Conservation (phyloP, 1,284 basidiomycete genomes). For the Malassezia brasiliensis region DNA sequence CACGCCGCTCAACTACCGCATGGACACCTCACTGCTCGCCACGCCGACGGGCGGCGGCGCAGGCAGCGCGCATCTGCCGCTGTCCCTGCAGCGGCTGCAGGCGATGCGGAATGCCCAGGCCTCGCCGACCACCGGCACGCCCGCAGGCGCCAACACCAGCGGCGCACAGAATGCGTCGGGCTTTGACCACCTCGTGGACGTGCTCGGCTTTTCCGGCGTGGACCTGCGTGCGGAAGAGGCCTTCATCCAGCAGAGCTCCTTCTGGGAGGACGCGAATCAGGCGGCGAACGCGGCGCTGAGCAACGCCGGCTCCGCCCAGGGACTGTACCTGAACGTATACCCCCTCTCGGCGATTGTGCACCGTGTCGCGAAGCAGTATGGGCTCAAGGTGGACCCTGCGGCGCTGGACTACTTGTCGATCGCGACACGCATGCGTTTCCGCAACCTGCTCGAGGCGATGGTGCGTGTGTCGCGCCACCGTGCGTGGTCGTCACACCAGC, state of each 20-base stretch:
- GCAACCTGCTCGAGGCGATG: constrained; percentile 43
- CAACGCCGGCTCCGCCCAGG: constrained; percentile 22
- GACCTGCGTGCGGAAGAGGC: constrained; percentile 41
- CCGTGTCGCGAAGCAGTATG: constrained; percentile 26
- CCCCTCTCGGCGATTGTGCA: constrained; percentile 38
- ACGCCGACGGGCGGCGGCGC: constrained; percentile 8
- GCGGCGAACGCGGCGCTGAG: constrained; percentile 14
- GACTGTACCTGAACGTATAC: constrained; percentile 37
- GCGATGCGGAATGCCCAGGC: constrained; percentile 12
- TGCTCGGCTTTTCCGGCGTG: constrained; percentile 39
- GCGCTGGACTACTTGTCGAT: constrained; percentile 43
- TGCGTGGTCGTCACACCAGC: constrained; percentile 39
- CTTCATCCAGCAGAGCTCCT: constrained; percentile 26
- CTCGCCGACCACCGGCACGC: not conserved
- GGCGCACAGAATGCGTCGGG: not conserved
- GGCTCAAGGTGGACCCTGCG: constrained; percentile 37
- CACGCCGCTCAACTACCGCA: not conserved
- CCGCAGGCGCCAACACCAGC: not conserved
- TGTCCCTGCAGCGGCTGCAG: constrained; percentile 16
- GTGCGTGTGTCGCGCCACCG: constrained; percentile 40
- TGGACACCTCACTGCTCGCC: constrained; percentile 2
- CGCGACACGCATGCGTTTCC: constrained; percentile 36
- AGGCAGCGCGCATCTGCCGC: not conserved
- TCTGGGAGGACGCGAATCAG: constrained; percentile 23
- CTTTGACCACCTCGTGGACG: constrained; percentile 37